Percentiles rank a stretch among this genome's conserved stretches.
Conservation (phyloP, 2,329 filamentous ascomycete species). For the Verticillium tricorpus region DNA sequence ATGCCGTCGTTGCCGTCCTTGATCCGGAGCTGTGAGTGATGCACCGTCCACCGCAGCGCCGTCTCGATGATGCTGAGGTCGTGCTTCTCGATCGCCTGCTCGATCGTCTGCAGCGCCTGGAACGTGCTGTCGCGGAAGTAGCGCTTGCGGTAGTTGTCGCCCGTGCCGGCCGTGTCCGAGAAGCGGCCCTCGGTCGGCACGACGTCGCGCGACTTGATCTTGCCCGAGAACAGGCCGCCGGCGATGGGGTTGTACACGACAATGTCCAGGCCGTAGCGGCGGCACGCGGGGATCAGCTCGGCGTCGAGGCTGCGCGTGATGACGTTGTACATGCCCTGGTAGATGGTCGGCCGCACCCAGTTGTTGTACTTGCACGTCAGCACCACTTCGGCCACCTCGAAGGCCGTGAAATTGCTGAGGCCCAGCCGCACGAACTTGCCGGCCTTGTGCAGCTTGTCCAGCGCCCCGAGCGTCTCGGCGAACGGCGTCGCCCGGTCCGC, state of each 20-base stretch:
- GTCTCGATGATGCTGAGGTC: constrained; percentile 67
- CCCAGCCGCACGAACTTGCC: constrained; percentile 81
- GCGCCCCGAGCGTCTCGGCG: constrained; percentile 70
- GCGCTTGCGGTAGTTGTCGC: constrained; percentile 56
- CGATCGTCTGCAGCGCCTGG: constrained; percentile 62
- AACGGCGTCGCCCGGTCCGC: constrained; percentile 68
- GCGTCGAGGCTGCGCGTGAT: constrained; percentile 72
- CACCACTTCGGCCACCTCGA: constrained; percentile 82
- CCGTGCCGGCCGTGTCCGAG: constrained; percentile 47
- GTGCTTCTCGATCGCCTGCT: constrained; percentile 63
- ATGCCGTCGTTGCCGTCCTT: constrained; percentile 53
- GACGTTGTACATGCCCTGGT: constrained; percentile 84
- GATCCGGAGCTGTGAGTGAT: constrained; percentile 60
- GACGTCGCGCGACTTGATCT: constrained; percentile 64
- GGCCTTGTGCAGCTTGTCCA: constrained; percentile 77
- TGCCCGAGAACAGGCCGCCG: constrained; percentile 75
- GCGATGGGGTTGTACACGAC: constrained; percentile 81
- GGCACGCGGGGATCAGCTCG: constrained; percentile 69
- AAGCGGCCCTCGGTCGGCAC: constrained; percentile 66
- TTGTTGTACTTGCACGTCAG: constrained; percentile 72
- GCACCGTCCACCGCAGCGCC: constrained; percentile 67
- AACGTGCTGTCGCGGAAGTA: constrained; percentile 67
- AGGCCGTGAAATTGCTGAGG: constrained; percentile 80
- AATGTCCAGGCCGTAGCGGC: constrained; percentile 71
- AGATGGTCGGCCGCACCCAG: constrained; percentile 80